Evolutionary conservation across 1,284 basidiomycete species (phyloP).

Genomic region (Austroboletus niveus): DNA sequence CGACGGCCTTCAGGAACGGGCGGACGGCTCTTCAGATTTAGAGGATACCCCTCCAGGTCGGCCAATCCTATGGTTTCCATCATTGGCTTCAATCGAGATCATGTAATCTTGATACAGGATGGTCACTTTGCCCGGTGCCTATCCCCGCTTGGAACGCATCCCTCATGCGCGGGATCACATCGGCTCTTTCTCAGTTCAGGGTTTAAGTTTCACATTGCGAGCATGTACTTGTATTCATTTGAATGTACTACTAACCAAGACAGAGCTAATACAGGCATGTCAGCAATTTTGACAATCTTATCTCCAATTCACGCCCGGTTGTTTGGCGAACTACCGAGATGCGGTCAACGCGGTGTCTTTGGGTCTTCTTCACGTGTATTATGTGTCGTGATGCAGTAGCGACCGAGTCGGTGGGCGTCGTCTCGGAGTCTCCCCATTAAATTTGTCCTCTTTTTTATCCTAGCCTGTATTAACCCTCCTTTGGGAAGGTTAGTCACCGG

Average conservation of each 20-base stretch:
- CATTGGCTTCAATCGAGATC: slow-evolving; percentile 18
- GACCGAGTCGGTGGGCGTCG: slow-evolving; percentile 27
- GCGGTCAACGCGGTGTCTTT: slow-evolving; percentile 28
- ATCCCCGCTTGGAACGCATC: slow-evolving; percentile 6
- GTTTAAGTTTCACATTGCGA: slow-evolving; percentile 14
- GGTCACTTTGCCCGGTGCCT: slow-evolving; percentile 3
- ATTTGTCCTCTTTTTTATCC: slow-evolving; percentile 32
- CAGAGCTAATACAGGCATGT: slow-evolving; percentile 6
- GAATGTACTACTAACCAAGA: slow-evolving; percentile 5
- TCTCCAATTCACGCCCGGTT: slow-evolving; percentile 18
- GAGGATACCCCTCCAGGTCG: neutral
- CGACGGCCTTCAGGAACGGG: slow-evolving; percentile 9
- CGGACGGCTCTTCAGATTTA: slow-evolving; percentile 7
- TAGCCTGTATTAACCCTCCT: slow-evolving; percentile 15
- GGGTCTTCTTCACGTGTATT: slow-evolving; percentile 28
- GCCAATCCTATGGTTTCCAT: slow-evolving; percentile 20
- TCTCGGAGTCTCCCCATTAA: slow-evolving; percentile 5
- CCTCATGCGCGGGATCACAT: slow-evolving; percentile 1
- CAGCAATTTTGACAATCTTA: slow-evolving; percentile 29
- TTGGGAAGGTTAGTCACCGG: slow-evolving; percentile 21
- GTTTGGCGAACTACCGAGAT: slow-evolving; percentile 22
- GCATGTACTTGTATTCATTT: neutral
- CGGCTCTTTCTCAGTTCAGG: slow-evolving; percentile 14
- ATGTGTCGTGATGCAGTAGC: slow-evolving; percentile 34
- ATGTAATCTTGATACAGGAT: slow-evolving; percentile 21